A percentile compares a stretch with the other conserved stretches of the same genome.
Conservation (phyloP, 2,329 filamentous ascomycete species). For the Phoma herbarum region DNA sequence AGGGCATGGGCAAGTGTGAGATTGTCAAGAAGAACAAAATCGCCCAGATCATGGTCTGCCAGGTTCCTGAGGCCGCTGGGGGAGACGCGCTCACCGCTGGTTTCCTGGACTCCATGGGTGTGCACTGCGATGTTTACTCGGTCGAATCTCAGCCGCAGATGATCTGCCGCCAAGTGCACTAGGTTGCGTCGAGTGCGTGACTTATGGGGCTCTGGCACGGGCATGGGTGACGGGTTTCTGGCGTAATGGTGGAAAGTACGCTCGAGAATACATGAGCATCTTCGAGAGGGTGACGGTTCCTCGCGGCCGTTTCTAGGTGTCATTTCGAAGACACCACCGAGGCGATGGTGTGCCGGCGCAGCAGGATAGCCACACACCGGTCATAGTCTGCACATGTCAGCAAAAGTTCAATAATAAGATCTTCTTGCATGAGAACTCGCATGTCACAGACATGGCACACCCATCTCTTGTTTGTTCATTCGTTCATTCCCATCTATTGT, state of each 20-base stretch:
- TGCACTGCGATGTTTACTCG: background rate
- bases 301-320: background rate
- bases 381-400: background rate
- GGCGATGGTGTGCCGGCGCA: background rate
- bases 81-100: background rate
- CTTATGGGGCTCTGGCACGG: background rate
- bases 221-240: background rate
- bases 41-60: conserved; percentile 1
- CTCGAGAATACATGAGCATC: background rate
- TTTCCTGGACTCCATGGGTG: background rate
- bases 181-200: background rate
- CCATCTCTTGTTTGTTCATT: conserved; percentile 1
- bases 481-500: conserved; percentile 15
- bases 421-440: too few relatives aligned
- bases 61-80: background rate
- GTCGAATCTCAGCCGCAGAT: background rate
- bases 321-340: background rate
- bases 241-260: background rate
- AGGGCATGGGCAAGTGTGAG: background rate
- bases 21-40: background rate
- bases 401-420: background rate
- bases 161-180: background rate
- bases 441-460: too few relatives aligned
- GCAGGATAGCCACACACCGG: background rate
- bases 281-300: background rate